Evolutionary conservation across 139 green algal genomes (phyloP).

Genomic region (Chlamydomonas urium): DNA sequence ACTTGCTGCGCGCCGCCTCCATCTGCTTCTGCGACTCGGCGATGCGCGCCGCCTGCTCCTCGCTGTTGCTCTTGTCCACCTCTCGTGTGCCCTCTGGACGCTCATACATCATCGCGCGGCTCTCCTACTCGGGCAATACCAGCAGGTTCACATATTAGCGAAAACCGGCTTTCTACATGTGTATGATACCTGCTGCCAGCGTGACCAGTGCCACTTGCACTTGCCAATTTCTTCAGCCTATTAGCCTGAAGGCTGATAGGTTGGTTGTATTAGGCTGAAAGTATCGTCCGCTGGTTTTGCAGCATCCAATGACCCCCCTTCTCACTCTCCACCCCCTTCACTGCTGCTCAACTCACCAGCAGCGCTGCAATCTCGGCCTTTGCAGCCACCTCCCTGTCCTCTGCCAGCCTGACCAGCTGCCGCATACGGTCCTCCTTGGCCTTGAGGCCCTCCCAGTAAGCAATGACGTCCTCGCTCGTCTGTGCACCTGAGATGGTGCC

Average conservation of each 20-base stretch:
- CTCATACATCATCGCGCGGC: constrained; percentile 35
- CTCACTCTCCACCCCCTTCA: too few species aligned
- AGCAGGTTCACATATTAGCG: too few species aligned
- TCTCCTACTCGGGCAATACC: too few species aligned
- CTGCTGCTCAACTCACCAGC: too few species aligned
- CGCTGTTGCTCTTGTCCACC: constrained; percentile 13
- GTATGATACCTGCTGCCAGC: too few species aligned
- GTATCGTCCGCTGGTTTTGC: too few species aligned
- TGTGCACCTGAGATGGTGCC: constrained; percentile 65
- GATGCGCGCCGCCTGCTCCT: constrained; percentile 26
- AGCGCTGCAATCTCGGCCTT: constrained; percentile 60
- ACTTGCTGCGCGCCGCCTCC: constrained; percentile 47
- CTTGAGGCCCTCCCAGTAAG: constrained; percentile 73
- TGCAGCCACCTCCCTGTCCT: constrained; percentile 56
- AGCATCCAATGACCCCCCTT: too few species aligned
- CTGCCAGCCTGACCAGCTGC: constrained; percentile 70
- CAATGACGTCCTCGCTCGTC: constrained; percentile 66
- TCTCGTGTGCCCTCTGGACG: constrained; percentile 31
- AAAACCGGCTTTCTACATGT: too few species aligned
- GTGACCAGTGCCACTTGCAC: too few species aligned
- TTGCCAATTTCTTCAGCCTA: too few species aligned
- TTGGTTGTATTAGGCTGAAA: too few species aligned
- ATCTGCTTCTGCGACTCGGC: constrained; percentile 46
- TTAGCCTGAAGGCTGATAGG: too few species aligned
- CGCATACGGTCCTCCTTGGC: constrained; percentile 76